These are phyloP conservation scores for Melastoma malabathricum DNA, from an alignment of 345 rosid genomes.

Conservation along the genomic window DNA sequence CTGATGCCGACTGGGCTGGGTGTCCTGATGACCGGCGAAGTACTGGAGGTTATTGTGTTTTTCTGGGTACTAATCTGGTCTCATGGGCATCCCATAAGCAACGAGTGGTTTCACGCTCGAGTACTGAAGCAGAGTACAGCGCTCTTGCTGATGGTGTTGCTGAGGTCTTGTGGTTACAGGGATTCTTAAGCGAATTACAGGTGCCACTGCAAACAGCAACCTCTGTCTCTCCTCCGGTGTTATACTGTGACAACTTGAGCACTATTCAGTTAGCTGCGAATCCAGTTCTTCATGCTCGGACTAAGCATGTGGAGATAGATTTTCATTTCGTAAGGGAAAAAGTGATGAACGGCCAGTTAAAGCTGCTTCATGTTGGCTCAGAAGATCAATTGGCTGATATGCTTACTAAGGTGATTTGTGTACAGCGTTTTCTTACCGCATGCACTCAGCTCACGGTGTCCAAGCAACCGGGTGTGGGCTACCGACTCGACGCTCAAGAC, in stretches of 20 bases:
- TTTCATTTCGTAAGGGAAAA: background rate
- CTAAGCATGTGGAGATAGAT: conserved; percentile 2
- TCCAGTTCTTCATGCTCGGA: background rate
- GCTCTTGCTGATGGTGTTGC: background rate
- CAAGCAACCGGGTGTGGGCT: too few relatives aligned
- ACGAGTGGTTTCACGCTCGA: background rate
- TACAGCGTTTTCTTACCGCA: too few relatives aligned
- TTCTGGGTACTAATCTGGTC: background rate
- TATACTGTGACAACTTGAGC: background rate
- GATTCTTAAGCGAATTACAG: background rate
- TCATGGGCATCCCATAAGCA: background rate
- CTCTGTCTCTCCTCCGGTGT: background rate
- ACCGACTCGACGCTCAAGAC: too few relatives aligned
- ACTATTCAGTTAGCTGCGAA: conserved; percentile 1
- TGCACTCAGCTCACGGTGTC: too few relatives aligned
- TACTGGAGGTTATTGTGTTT: background rate
- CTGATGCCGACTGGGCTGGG: conserved; percentile 1
- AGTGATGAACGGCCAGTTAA: background rate
- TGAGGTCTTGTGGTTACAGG: background rate
- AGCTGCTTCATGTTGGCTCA: background rate
- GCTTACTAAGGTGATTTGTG: background rate
- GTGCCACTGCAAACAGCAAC: background rate
- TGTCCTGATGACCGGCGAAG: background rate
- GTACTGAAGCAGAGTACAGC: background rate
- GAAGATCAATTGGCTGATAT: background rate